Evolutionary conservation across 202 grass and related monocot genomes (phyloP).

Genomic region (Schoenoplectus tabernaemontani): DNA sequence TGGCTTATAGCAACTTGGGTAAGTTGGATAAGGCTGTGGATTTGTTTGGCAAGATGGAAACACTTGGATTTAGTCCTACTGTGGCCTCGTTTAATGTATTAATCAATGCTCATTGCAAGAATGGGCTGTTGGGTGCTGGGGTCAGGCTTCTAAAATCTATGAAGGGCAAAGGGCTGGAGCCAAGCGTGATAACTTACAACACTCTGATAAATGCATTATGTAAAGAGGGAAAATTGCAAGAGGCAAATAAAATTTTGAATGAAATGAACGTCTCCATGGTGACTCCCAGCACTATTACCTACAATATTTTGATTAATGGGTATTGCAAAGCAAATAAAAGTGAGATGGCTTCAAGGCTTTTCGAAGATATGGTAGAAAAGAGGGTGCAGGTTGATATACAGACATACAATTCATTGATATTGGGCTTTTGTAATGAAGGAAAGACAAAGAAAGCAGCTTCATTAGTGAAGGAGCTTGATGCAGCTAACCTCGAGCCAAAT

Average conservation of each 20-base stretch:
- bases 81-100: constrained; percentile 57
- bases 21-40: constrained; percentile 34
- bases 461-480: constrained; percentile 48
- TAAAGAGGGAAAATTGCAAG: constrained; percentile 43
- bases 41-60: constrained; percentile 53
- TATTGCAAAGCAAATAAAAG: constrained; percentile 39
- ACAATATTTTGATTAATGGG: constrained; percentile 63
- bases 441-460: constrained; percentile 49
- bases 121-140: constrained; percentile 18
- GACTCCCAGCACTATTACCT: constrained; percentile 42
- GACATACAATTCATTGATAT: constrained; percentile 73
- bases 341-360: constrained; percentile 36
- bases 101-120: constrained; percentile 50
- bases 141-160: constrained; percentile 53
- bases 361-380: constrained; percentile 56
- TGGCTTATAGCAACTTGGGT: constrained; percentile 31
- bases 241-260: constrained; percentile 40
- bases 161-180: constrained; percentile 36
- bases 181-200: constrained; percentile 52
- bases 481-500: constrained; percentile 46
- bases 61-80: constrained; percentile 37
- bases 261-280: constrained; percentile 47
- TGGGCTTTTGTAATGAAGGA: constrained; percentile 62
- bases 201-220: constrained; percentile 57
- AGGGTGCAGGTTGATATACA: constrained; percentile 40